Evolutionary conservation across 164 flowering plant species (phyloP), one percentile per base, ranked within the genome.

Genomic region (Vitis riparia): DNA sequence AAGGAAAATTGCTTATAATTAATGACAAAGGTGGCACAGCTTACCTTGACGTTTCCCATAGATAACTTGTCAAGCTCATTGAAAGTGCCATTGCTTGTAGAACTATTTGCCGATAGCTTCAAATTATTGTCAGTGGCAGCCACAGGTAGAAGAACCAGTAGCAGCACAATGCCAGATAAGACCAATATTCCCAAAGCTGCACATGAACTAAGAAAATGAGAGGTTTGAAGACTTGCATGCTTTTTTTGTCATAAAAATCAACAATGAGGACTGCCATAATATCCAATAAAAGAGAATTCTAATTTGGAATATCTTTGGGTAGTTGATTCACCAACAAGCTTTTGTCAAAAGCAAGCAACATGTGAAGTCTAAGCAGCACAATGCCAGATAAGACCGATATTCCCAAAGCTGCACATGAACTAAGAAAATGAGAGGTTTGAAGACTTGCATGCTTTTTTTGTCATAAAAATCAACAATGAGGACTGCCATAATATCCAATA

Each of bases 101-200:
- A 73, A 11, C 66, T 19, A 19, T 53, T 37, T 7, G 44, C 44
- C 7, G 58, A 8, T 5, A 44, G 2, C 66, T 68, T 75, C 12
- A 71, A 23, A 30, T 61, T 63, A 12, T 78, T 19, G 61, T 85
- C 94, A 23, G 99, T 95, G 32, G 72, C 82, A 71, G 98, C 87
- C 55, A 95, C 65, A 0, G 99, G 97, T 19, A 95, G 80, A 65
- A 95, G 97, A 51, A 82, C 72, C 6, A 97, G 98, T 8, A 95
- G 84, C 70, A 93, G 81, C 47, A 89, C 27, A 37, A 91, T 0
- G 52, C 94, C 92, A 62, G 94, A 82, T 47, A 89, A 17, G 13
- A 82, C 87, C 71, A 95, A 68, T 71, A 91, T 91, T 13, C 94
- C 92, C 81, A 91, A 55, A 56, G 79, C 99, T 92, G 89, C 72